Base-by-base conservation (phyloP, 495 filamentous ascomycete species). In the Penicillium odoratum region DNA sequence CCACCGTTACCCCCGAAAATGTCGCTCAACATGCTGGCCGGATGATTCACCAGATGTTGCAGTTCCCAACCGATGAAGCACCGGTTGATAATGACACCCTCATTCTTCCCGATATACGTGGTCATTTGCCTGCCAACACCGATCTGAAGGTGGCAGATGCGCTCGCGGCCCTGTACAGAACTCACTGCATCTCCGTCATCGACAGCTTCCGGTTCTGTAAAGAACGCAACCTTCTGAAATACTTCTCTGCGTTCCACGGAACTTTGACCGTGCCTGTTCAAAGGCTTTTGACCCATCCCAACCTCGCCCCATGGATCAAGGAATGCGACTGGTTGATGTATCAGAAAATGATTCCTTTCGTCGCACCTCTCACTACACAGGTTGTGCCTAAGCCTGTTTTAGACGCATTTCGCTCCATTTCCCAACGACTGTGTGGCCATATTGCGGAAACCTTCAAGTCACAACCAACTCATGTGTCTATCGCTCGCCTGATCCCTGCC, bases 221-320 rank as follows among this genome's bases (percentile, higher is more conserved):
- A 64, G 88, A 97, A 66, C 91, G 94, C 65, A 91, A 92, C 29
- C 93, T 98, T 64, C 91, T 96, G 65, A 90, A 93, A 62, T 86
- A 96, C n/a, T 96, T 95, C 70, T 89, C 88, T 34, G 93, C 93
- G 8, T 98, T 98, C 72, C 90, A 95, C 60, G 95, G 94, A 53
- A 97, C 92, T 3, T 80, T 98, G 63, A 98, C 94, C 15, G 92
- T 96, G 68, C 95, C 95, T 4, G 92, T 97, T n/a, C 93, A 97
- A 74, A 97, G 93, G 72, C 81, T 98, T 10, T 86, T 98, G 57
- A 85, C 86, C 7, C 85, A 94, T 62, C 89, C 88, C 3, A 84
- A 82, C 54, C 78, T 98, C 48, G 90, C 92, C 13, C 84, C 88
- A 3, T 98, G 94, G 94, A 95, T 98, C 59, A 88, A 91, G 63